A percentile compares a stretch with the other conserved stretches of the same genome.
Evolutionary conservation across 257 asterid genomes (phyloP).

Genomic region (Solanum dulcamara): DNA sequence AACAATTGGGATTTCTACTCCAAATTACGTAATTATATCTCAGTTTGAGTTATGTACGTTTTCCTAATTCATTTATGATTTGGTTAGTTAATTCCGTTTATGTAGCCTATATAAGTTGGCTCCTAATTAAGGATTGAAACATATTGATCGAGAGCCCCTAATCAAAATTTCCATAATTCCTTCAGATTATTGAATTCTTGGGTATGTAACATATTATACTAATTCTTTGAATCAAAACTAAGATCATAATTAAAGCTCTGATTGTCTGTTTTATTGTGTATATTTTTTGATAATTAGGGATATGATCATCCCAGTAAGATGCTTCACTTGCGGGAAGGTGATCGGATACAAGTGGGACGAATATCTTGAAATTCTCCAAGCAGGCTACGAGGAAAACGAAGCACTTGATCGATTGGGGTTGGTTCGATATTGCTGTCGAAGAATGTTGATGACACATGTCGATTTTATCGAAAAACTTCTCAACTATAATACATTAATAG

Average conservation of each 20-base stretch:
- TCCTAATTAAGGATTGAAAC: background rate
- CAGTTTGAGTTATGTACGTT: background rate
- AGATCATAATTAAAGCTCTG: too few relatives aligned
- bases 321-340: constrained; percentile 77
- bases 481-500: constrained; percentile 59
- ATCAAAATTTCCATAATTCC: too few relatives aligned
- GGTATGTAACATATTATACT: too few relatives aligned
- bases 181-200: too few relatives aligned
- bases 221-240: too few relatives aligned
- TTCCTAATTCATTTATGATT: background rate
- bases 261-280: too few relatives aligned
- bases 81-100: background rate
- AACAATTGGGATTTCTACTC: too few relatives aligned
- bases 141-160: too few relatives aligned
- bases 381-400: constrained; percentile 73
- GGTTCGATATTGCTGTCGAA: constrained; percentile 88
- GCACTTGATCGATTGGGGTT: constrained; percentile 70
- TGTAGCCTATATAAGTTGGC: too few relatives aligned
- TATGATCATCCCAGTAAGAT: constrained; percentile 71
- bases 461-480: constrained; percentile 92
- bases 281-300: background rate
- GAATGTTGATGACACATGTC: constrained; percentile 95
- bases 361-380: constrained; percentile 63
- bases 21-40: background rate
- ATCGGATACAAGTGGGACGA: constrained; percentile 62